Base-by-base conservation (phyloP, 345 rosid genomes). In the Erodium maritimum region DNA sequence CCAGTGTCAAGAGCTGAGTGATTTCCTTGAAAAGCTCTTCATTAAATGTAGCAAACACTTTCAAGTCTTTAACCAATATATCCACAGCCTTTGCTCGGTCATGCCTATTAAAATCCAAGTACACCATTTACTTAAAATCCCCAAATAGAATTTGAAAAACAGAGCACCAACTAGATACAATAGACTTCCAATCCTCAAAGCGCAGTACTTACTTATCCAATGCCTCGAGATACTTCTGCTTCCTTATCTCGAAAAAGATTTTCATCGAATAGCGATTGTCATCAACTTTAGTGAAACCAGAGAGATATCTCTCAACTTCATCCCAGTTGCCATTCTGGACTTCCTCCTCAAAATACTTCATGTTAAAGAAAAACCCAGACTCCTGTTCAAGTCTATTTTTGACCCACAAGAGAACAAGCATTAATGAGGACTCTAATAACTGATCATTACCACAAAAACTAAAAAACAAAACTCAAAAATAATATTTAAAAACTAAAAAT, bases 181-280 rank as follows among this genome's bases (percentile, higher is more conserved):
- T 19, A 21, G 56, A 57, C 48, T 2, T 5, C n/a, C n/a, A 21
- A 54, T 50, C 20, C 37, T 29, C 22, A 21, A 10, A 23, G n/a
- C 10, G 17, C 91, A 23, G n/a, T 13, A 19, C 91, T 70, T 73
- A 93, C 99, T 82, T 87, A 72, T 93, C 99, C 80, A 93, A 80
- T 5, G 99, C 99, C 82, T 93, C 96, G 0, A 93, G 96, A 75
- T 93, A 93, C 69, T 93, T 93, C 79, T 93, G 99, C 81, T 93
- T 93, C 81, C 99, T 83, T 63, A 93, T 93, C 85, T 93, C 99
- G 17, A 93, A 89, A 81, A 93, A 93, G 59, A 93, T 93, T 78
- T 89, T 93, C 99, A 89, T 93, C 0, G 99, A 93, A 74, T 89
- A 93, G 21, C 96, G 89, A 54, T 93, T 93, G 61, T 93, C 99